Base-by-base conservation (phyloP, 805 yeast species). In the Candida odintsovae region DNA sequence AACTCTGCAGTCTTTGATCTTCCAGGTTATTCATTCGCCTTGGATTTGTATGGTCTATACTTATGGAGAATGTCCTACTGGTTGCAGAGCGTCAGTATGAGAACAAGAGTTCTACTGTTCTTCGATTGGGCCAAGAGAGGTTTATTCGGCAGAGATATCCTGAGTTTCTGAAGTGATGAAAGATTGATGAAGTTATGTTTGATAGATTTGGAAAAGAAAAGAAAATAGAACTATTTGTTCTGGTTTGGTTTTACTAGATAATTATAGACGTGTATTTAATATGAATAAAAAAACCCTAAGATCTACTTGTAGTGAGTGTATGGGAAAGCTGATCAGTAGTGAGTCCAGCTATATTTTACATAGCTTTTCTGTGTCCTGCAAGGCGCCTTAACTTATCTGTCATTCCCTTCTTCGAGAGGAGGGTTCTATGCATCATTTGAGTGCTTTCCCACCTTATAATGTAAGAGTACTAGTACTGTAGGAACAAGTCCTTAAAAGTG, bases 31-130 rank as follows among this genome's bases (percentile, higher is more conserved):
- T 70, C 82, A 28, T 73, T 78, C 50, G 78, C 80, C 49, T 85
- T 86, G 49, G 88, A 86, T 2, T 61, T 82, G 43, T 62, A 80
- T 37, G 86, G 86, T n/a, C 78, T 82, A 81, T 82, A 82, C 59
- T 64, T 82, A 45, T 82, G 88, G 88, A 76, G 88, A 68, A 75
- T 83, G 42, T 83, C 79, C 25, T 82, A 82, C 64, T 82, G 81
- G 64, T 77, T 85, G 28, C 84, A 82, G 61, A 75, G 83, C 43
- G 86, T 82, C 36, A 76, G 84, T 49, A 62, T 78, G 56, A 72
- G 86, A 62, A 78, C 83, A 6, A 73, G 87, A 59, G 82, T 78
- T 5, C 68, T 80, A 53, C 63, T 82, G 60, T 76, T 76, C 66
- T 76, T 79, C 75, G 87, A 82, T 60, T 82, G 86, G 86, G 57